Percentiles rank a stretch among this genome's conserved stretches.
Evolutionary conservation across 2,329 filamentous ascomycete species (phyloP).

Genomic region (Alternaria incomplexa): DNA sequence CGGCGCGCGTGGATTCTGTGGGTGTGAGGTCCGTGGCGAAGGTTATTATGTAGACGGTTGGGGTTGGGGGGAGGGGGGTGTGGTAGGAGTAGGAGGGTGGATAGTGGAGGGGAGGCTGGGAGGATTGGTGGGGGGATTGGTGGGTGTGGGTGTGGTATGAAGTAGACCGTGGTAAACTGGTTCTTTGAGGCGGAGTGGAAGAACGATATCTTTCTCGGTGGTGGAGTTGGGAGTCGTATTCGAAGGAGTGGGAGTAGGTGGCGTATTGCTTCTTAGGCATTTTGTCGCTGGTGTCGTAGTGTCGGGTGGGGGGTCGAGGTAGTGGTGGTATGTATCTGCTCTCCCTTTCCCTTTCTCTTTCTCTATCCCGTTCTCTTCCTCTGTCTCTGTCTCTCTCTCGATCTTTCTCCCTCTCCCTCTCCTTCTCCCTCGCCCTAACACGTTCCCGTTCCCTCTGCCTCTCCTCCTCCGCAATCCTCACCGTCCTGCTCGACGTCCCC

Average conservation of each 20-base stretch:
- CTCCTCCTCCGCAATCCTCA: neutral
- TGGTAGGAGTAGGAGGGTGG: neutral
- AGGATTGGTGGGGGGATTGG: neutral
- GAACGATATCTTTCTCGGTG: neutral
- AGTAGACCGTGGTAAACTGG: neutral
- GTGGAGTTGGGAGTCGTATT: neutral
- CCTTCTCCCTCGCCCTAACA: neutral
- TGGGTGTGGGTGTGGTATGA: neutral
- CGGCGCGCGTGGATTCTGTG: neutral
- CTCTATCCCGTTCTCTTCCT: neutral
- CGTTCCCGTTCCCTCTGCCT: neutral
- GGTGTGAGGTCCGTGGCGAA: conserved; percentile 20
- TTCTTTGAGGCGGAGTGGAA: neutral
- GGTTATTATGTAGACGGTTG: conserved; percentile 35
- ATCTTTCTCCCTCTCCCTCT: neutral
- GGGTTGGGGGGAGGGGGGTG: neutral
- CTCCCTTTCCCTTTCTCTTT: neutral
- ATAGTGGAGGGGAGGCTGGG: neutral
- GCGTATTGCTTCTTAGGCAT: neutral
- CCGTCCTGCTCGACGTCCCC: neutral
- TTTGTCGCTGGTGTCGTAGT: neutral
- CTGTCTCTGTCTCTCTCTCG: neutral
- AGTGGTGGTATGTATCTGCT: neutral
- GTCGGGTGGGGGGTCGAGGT: neutral
- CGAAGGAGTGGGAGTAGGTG: neutral